Conservation (phyloP, 2,329 filamentous ascomycete genomes). For the Colletotrichum agaves region DNA sequence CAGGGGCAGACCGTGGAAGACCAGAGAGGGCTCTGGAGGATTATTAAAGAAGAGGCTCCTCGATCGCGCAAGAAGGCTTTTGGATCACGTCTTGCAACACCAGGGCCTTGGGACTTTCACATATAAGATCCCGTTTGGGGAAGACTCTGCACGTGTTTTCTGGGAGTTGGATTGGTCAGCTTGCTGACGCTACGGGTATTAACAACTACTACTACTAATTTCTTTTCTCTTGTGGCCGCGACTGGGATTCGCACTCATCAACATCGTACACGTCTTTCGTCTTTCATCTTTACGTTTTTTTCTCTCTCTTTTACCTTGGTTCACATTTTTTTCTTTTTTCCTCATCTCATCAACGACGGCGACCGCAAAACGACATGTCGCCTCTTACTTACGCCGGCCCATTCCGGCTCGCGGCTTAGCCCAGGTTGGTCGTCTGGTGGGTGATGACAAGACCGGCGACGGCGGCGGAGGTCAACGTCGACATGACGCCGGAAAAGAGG, state of each 20-base stretch:
- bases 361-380: background rate
- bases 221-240: background rate
- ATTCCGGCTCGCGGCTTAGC: background rate
- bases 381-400: background rate
- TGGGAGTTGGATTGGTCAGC: constrained; percentile 9
- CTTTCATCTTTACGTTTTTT: no score
- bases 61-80: background rate
- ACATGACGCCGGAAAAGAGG: constrained; percentile 79
- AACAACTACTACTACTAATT: constrained; percentile 18
- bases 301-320: background rate
- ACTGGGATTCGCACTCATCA: background rate
- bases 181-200: constrained; percentile 25
- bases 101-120: background rate
- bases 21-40: background rate
- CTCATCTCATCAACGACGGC: background rate
- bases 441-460: constrained; percentile 82
- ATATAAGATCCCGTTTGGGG: background rate
- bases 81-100: constrained; percentile 4
- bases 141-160: background rate
- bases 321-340: background rate
- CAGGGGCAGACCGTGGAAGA: background rate
- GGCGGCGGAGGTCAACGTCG: constrained; percentile 81
- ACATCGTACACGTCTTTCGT: constrained; percentile 27
- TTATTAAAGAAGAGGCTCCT: constrained; percentile 8
- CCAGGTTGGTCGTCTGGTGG: constrained; percentile 47